These are phyloP conservation scores for Trichoderma sp. DNA, from an alignment of 2,329 filamentous ascomycete genomes.

Conservation along the genomic window DNA sequence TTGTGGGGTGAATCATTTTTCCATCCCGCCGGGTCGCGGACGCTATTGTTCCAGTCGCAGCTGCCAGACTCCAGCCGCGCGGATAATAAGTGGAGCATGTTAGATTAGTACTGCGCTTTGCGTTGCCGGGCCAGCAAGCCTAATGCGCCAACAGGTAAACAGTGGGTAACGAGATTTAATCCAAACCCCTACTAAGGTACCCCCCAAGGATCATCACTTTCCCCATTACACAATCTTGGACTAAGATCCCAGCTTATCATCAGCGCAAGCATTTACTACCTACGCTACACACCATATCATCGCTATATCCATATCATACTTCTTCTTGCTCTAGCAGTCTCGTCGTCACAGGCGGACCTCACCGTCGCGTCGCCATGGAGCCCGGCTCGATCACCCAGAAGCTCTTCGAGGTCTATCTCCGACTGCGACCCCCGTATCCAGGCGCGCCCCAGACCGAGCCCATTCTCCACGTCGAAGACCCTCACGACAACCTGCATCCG, in stretches of 20 bases:
- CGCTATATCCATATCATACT: constrained; percentile 9
- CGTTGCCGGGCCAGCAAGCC: constrained; percentile 23
- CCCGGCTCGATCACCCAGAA: constrained; percentile 47
- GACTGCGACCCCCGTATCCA: constrained; percentile 69
- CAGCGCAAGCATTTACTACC: too few relatives aligned
- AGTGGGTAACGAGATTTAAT: constrained; percentile 17
- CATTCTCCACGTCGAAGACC: constrained; percentile 76
- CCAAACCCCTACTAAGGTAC: neutral
- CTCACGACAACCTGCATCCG: constrained; percentile 49
- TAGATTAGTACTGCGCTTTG: neutral
- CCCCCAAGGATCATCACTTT: constrained; percentile 18
- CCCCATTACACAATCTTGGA: too few relatives aligned
- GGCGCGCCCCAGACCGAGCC: constrained; percentile 56
- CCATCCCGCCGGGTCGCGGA: constrained; percentile 1
- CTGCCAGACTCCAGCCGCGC: neutral
- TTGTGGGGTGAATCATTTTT: constrained; percentile 4
- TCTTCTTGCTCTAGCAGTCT: neutral
- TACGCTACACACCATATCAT: too few relatives aligned
- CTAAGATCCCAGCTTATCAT: too few relatives aligned
- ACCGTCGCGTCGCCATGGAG: constrained; percentile 23
- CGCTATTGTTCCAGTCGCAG: too few relatives aligned
- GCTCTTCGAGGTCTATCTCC: constrained; percentile 90
- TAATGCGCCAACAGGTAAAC: constrained; percentile 5
- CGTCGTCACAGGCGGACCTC: neutral
- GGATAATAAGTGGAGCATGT: neutral